Evolutionary conservation across 2,329 filamentous ascomycete species (phyloP), one percentile per base, ranked within the genome.

Genomic region (Periconia sp.): DNA sequence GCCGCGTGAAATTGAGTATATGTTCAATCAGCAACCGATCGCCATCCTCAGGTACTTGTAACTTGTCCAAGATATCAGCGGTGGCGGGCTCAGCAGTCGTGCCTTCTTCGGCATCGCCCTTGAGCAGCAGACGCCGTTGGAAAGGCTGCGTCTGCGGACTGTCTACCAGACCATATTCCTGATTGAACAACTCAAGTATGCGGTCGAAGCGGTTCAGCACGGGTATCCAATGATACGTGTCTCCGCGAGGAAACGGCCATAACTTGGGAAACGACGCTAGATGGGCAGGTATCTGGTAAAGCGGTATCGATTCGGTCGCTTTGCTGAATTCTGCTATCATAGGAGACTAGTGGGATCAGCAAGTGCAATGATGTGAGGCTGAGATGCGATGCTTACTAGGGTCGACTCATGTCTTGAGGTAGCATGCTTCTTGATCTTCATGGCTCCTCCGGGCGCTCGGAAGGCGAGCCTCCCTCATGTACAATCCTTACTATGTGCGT

Each of bases 201-300:
- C 82, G 83, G 71, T 99, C 94, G 71, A 99, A 97, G 44, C 91
- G 86, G 70, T 99, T 95, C 47, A 99, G 75, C 17, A 96, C 81
- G 19, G 89, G 86, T 56, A 99, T 96, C 95, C 95, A 99, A 77
- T 99, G 92, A 68, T 97, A 97, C 21, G 97, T 78, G 69, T 99
- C 94, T 48, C 94, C 95, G 68, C 92, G 84, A 26, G 92, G 92
- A 64, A 97, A 95, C 2, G 92, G 91, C 94, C 94, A 99, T 80
- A 86, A 80, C 53, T 86, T 85, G 45, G 92, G 91, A 67, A 97
- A 97, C 42, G 81, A 82, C 59, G 80, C 79, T 54, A 99, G 86
- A 56, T 87, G 83, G 59, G 82, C 76, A 56, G 90, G 89, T 55
- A 99, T 80, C 66, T 88, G 82, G 61, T 87, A 85, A 61, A 96